Conservation (phyloP, 139 green algal genomes). For the Tetraselmis chui region DNA sequence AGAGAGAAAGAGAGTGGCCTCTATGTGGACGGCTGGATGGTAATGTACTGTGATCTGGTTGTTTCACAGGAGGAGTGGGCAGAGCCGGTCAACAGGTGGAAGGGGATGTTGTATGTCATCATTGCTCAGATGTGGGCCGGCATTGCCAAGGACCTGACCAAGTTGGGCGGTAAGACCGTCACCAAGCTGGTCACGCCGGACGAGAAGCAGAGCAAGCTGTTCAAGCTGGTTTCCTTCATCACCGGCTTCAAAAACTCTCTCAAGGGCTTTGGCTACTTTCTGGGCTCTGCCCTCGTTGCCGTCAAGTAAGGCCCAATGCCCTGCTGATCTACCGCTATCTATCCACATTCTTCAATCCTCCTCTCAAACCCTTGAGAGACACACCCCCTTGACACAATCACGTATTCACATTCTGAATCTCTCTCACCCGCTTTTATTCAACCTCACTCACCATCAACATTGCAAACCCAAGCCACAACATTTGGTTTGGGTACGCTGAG, state of each 20-base stretch:
- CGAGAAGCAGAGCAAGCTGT: constrained; percentile 59
- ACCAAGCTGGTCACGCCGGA: constrained; percentile 81
- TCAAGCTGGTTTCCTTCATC: constrained; percentile 78
- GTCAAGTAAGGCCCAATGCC: constrained; percentile 28
- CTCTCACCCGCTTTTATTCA: no score
- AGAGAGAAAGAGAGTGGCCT: no score
- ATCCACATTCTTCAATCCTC: no score
- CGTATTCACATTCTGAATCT: no score
- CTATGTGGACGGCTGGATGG: no score
- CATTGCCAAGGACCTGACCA: constrained; percentile 82
- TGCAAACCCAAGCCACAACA: no score
- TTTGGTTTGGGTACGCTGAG: no score
- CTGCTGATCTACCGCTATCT: no score
- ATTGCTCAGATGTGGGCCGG: constrained; percentile 64
- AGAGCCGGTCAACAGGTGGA: not conserved
- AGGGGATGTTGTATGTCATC: constrained; percentile 65
- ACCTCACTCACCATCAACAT: no score
- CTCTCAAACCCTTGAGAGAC: no score
- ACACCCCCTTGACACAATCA: no score
- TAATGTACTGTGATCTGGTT: no score
- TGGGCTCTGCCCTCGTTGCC: constrained; percentile 60
- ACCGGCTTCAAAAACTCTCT: constrained; percentile 80
- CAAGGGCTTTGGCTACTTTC: constrained; percentile 78
- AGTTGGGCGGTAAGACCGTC: constrained; percentile 81
- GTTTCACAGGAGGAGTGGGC: not conserved